Evolutionary conservation across 2,329 filamentous ascomycete species (phyloP).

Genomic region (Phoma sp.): DNA sequence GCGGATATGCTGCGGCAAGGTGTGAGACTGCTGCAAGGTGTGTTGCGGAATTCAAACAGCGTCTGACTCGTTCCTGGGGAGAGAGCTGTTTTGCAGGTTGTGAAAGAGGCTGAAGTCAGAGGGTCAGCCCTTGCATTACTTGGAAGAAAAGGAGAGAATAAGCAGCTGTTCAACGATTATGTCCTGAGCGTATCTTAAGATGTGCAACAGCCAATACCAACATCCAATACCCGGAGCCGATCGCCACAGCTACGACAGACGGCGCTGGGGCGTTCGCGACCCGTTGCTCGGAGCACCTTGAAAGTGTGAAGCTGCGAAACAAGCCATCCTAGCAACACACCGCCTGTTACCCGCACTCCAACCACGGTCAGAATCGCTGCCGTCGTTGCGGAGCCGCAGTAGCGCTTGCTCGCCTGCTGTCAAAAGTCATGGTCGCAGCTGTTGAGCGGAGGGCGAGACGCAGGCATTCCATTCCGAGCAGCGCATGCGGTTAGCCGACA

Average conservation of each 20-base stretch:
- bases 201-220: conserved; percentile 33
- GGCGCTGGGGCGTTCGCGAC: conserved; percentile 29
- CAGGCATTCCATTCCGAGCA: conserved; percentile 28
- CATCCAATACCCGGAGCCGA: conserved; percentile 31
- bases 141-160: conserved; percentile 38
- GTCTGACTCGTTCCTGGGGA: conserved; percentile 37
- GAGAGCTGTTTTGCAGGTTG: conserved; percentile 25
- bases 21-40: conserved; percentile 35
- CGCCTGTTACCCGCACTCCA: conserved; percentile 31
- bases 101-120: conserved; percentile 31
- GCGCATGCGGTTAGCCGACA: conserved; percentile 18
- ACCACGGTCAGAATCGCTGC: conserved; percentile 18
- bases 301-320: conserved; percentile 39
- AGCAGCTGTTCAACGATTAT: conserved; percentile 24
- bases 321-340: conserved; percentile 39
- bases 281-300: conserved; percentile 16
- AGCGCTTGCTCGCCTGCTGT: conserved; percentile 28
- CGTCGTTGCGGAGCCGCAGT: conserved; percentile 28
- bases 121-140: conserved; percentile 46
- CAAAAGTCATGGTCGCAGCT: conserved; percentile 26
- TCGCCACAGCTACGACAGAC: conserved; percentile 33
- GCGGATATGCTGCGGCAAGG: conserved; percentile 23
- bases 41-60: conserved; percentile 42
- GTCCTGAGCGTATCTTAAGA: conserved; percentile 34
- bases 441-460: conserved; percentile 24